Conservation (phyloP, 2,329 filamentous ascomycete genomes). For the Aspergillus neoniger region DNA sequence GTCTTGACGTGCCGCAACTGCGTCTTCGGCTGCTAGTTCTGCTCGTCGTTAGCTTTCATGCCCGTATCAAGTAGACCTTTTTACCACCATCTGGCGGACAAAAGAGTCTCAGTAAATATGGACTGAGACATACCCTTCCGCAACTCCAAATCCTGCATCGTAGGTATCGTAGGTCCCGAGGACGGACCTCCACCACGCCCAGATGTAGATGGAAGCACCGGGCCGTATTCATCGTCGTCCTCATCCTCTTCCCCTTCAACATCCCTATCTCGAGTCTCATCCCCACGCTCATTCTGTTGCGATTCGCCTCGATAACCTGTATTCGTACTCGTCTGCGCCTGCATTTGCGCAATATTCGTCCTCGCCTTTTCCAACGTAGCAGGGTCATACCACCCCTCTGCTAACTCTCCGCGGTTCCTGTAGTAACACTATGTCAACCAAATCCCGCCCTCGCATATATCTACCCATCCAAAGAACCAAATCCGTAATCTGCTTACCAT, state of each 20-base stretch:
- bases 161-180: conserved; percentile 66
- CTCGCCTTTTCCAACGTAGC: conserved; percentile 62
- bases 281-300: conserved; percentile 26
- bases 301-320: conserved; percentile 19
- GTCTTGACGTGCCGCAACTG: conserved; percentile 29
- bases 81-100: too few relatives aligned
- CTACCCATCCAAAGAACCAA: not conserved
- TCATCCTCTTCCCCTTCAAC: conserved; percentile 41
- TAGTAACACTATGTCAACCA: conserved; percentile 47
- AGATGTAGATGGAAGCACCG: conserved; percentile 45
- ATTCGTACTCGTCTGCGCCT: not conserved
- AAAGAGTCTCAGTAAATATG: not conserved
- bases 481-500: conserved; percentile 60
- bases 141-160: conserved; percentile 70
- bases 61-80: too few relatives aligned
- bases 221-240: conserved; percentile 66
- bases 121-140: conserved; percentile 38
- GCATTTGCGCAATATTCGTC: conserved; percentile 24
- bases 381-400: conserved; percentile 92
- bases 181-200: conserved; percentile 14
- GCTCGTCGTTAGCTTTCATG: not conserved
- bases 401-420: conserved; percentile 81
- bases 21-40: conserved; percentile 38
- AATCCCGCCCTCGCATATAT: not conserved
- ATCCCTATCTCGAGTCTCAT: not conserved